A percentile compares a stretch with the other conserved stretches of the same genome.
Conservation (phyloP, 2,329 filamentous ascomycete species). For the Exophiala viscosa region DNA sequence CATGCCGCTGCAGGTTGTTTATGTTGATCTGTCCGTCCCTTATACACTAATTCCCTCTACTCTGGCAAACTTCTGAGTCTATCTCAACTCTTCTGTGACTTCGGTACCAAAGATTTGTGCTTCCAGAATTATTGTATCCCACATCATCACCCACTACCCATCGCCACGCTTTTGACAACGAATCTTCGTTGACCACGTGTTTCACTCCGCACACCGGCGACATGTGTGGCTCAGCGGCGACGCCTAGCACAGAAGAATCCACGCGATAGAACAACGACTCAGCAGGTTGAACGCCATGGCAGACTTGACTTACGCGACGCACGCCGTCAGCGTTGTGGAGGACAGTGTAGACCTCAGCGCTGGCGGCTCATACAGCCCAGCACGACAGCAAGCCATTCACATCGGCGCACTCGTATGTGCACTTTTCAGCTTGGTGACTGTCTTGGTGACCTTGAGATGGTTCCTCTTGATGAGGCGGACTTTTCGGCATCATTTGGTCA, state of each 20-base stretch:
- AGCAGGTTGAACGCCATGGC: background rate
- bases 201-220: background rate
- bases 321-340: too few relatives aligned
- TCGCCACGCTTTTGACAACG: too few relatives aligned
- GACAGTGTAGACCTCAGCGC: background rate
- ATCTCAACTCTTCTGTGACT: too few relatives aligned
- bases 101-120: background rate
- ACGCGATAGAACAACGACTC: too few relatives aligned
- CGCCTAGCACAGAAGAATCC: too few relatives aligned
- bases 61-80: background rate
- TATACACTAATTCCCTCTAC: background rate
- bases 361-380: slow-evolving; percentile 6
- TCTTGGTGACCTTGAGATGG: slow-evolving; percentile 62
- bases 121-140: background rate
- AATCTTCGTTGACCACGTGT: too few relatives aligned
- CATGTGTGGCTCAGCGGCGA: background rate
- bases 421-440: slow-evolving; percentile 55
- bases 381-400: slow-evolving; percentile 35
- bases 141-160: background rate
- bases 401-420: slow-evolving; percentile 44
- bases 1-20: background rate
- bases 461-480: slow-evolving; percentile 69
- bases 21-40: background rate
- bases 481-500: slow-evolving; percentile 72
- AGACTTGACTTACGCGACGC: background rate